Base-by-base conservation (phyloP, 2,329 filamentous ascomycete genomes). In the Ilyonectria mors-panacis region DNA sequence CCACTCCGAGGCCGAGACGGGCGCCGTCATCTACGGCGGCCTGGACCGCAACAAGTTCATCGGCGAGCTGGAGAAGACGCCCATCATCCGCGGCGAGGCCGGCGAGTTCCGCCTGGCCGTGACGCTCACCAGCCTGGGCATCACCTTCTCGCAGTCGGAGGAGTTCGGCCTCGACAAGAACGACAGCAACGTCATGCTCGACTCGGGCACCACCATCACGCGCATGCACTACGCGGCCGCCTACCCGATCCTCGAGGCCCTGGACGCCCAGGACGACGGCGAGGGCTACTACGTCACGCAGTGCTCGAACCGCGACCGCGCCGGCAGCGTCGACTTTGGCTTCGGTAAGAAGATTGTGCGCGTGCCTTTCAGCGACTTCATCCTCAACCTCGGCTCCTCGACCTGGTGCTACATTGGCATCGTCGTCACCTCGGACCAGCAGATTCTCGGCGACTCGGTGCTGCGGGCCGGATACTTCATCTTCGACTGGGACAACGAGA, bases 21-120 rank as follows among this genome's bases (percentile, higher is more conserved):
- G 86, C 35, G 83, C 86, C 58, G 73, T 88, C 64, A 86, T 87
- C 59, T 88, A 87, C 65, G 86, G 86, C 33, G 86, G 86, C 13
- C 71, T 88, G 12, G 86, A 88, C 66, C 83, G 81, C 19, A 85
- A 80, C 73, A 88, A 87, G 71, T 88, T 84, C 73, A 77, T 84
- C 9, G 87, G 87, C 23, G 71, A 73, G 8, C 78, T 89, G 8
- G 78, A 80, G 60, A 80, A 79, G 26, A 78, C 84, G 1, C 81
- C 83, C 44, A 84, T 86, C 19, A 77, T 86, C 33, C 73, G 77
- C 4, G 82, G 81, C 12, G 45, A 70, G 4, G 66, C 69, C n/a
- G 78, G 79, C 58, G 80, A 81, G 60, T 76, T 73, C 61, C 81
- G 79, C 39, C 79, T 85, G 15, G 80, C 78, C 15, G 77, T 81